phyloP scores from a whole-genome alignment of 345 rosid species.

The Melastoma malabathricum region DNA sequence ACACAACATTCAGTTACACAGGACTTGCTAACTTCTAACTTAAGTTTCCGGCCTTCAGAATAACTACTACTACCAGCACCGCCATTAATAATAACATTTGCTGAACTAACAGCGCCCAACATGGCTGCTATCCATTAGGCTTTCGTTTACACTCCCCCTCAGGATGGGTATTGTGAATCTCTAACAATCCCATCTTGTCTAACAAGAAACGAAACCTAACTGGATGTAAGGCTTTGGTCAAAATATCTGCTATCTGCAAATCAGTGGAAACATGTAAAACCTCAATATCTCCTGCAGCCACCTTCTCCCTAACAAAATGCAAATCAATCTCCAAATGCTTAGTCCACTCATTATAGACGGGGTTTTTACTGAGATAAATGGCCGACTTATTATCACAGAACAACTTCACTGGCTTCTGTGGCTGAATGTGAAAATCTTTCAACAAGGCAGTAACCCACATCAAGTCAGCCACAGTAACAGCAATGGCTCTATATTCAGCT shows the following conservation, averaged over 20 bases:
- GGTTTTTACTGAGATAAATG: not conserved
- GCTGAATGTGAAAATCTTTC: not conserved
- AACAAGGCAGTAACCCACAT: not conserved
- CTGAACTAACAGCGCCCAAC: too few species aligned
- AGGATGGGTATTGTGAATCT: conserved; percentile 1
- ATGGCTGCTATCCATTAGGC: too few species aligned
- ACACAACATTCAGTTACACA: too few species aligned
- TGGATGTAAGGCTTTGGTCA: not conserved
- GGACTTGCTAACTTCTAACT: too few species aligned
- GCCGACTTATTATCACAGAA: not conserved
- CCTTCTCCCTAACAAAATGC: not conserved
- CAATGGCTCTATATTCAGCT: not conserved
- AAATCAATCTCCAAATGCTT: not conserved
- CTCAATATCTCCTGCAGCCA: not conserved
- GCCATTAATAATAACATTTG: too few species aligned
- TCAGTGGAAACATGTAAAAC: not conserved
- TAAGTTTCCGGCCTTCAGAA: too few species aligned
- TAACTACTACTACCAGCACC: too few species aligned
- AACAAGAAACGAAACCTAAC: not conserved
- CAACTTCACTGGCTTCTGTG: not conserved
- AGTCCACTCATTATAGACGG: not conserved
- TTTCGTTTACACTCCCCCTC: conserved; percentile 7
- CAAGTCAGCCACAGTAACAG: not conserved
- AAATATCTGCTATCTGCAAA: not conserved
- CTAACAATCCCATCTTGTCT: not conserved